Evolutionary conservation across 2,329 filamentous ascomycete species (phyloP).

Genomic region (Fusarium hainanense): DNA sequence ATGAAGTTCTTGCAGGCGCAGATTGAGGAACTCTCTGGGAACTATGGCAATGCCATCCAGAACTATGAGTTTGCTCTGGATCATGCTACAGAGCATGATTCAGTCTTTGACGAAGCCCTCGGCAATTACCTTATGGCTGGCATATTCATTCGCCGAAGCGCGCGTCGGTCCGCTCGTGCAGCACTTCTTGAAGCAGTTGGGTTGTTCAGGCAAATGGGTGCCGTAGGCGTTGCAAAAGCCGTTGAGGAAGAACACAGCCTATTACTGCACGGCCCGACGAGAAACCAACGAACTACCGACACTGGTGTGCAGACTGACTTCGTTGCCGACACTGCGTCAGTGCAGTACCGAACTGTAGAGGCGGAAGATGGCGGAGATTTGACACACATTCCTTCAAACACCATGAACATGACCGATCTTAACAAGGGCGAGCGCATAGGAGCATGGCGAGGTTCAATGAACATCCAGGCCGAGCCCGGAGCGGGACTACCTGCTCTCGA

Average conservation of each 20-base stretch:
- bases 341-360: slow-evolving; percentile 62
- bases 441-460: slow-evolving; percentile 71
- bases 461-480: slow-evolving; percentile 64
- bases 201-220: slow-evolving; percentile 75
- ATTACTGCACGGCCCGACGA: slow-evolving; percentile 70
- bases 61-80: slow-evolving; percentile 78
- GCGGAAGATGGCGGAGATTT: slow-evolving; percentile 58
- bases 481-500: slow-evolving; percentile 78
- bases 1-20: slow-evolving; percentile 75
- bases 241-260: slow-evolving; percentile 76
- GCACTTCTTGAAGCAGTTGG: slow-evolving; percentile 74
- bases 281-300: slow-evolving; percentile 69
- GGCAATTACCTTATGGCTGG: slow-evolving; percentile 80
- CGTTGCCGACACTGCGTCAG: slow-evolving; percentile 64
- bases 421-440: slow-evolving; percentile 67
- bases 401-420: slow-evolving; percentile 57
- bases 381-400: slow-evolving; percentile 56
- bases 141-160: slow-evolving; percentile 72
- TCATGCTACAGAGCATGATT: slow-evolving; percentile 74
- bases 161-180: slow-evolving; percentile 75
- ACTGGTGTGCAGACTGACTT: slow-evolving; percentile 78
- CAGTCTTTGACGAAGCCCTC: slow-evolving; percentile 77
- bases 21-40: slow-evolving; percentile 69
- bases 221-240: slow-evolving; percentile 73
- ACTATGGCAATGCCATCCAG: slow-evolving; percentile 68